Base-by-base conservation (phyloP, 2,329 filamentous ascomycete genomes). In the Xylariaceae sp. region DNA sequence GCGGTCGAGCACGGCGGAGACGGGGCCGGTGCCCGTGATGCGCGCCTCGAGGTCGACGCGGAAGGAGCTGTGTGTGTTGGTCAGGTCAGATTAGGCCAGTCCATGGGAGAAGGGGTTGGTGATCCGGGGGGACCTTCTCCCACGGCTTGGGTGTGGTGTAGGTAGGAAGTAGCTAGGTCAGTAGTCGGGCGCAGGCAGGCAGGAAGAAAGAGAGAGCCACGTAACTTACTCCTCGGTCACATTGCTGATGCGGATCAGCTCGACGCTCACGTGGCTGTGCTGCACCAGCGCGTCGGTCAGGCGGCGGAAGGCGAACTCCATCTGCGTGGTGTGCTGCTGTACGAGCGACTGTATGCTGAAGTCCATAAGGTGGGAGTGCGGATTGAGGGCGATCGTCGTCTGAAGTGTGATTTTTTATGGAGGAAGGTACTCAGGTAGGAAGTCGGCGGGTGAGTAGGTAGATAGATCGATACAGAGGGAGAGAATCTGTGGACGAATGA, bases 201-300 rank as follows among this genome's bases (percentile, higher is more conserved):
- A 5, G 5, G 28, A 11, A 5, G 18, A 16, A 16, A 19, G 28
- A 5, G 11, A 5, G 14, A 10, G 14, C n/a, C 13, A 5, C 9
- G n/a, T 37, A 19, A 41, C 46, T 43, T 49, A 51, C 52, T 50
- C 41, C 39, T 55, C 45, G 19, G 49, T 49, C 14, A 55, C 42
- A 45, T 33, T 44, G 37, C 37, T 46, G 36, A 55, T 52, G 13
- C 50, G 49, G 14, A 55, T 45, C 31, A 46, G 19, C 5, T 34
- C 34, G 17, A 53, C 40, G 10, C 31, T 35, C 14, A 55, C 22
- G 29, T 43, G 39, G 44, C 50, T 50, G 17, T 42, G 28, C 12
- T 34, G 35, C 5, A 49, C 21, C 24, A 55, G 36, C 16, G 33
- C 39, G 12, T 42, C 40, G 24, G 47, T 31, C 21, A 48, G 31